A percentile compares a stretch with the other conserved stretches of the same genome.
These are phyloP conservation scores for Curvularia eragrostidis DNA, from an alignment of 2,329 filamentous ascomycete genomes.

Conservation along the genomic window DNA sequence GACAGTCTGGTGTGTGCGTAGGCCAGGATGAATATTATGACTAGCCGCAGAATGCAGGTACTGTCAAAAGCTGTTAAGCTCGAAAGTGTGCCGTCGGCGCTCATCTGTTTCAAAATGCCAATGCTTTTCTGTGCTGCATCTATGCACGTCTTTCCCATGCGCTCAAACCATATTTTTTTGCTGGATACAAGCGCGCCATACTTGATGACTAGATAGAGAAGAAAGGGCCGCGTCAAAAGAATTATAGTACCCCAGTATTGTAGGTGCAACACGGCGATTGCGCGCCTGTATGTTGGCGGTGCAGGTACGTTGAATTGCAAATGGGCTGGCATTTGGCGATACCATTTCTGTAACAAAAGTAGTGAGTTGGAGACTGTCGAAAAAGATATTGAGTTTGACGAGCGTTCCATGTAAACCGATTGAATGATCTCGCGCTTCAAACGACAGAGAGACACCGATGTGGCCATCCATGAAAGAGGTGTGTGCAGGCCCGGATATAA, in stretches of 20 bases:
- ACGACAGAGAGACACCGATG: slow-evolving; percentile 40
- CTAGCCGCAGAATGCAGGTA: slow-evolving; percentile 42
- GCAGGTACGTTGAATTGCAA: slow-evolving; percentile 40
- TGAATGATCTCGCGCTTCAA: slow-evolving; percentile 47
- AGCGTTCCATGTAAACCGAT: slow-evolving; percentile 43
- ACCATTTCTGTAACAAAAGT: slow-evolving; percentile 44
- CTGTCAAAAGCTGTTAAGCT: slow-evolving; percentile 47
- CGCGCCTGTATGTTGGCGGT: slow-evolving; percentile 44
- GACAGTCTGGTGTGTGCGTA: slow-evolving; percentile 39
- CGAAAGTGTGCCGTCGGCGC: slow-evolving; percentile 32
- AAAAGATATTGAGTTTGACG: slow-evolving; percentile 41
- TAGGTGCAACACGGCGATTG: slow-evolving; percentile 44
- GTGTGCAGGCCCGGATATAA: slow-evolving; percentile 46
- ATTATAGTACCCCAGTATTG: slow-evolving; percentile 48
- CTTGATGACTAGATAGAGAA: slow-evolving; percentile 45
- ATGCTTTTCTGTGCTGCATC: slow-evolving; percentile 43
- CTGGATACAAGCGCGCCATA: slow-evolving; percentile 30
- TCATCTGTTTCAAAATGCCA: slow-evolving; percentile 40
- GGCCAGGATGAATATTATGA: slow-evolving; percentile 48
- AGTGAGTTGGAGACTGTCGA: slow-evolving; percentile 44
- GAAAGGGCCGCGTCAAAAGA: slow-evolving; percentile 44
- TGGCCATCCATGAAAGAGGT: slow-evolving; percentile 42
- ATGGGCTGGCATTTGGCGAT: slow-evolving; percentile 41
- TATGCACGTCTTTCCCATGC: slow-evolving; percentile 44
- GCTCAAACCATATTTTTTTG: slow-evolving; percentile 44